These are phyloP conservation scores for Pythium myriotylum DNA, from an alignment of 352 stramenopile genomes.

Conservation along the genomic window DNA sequence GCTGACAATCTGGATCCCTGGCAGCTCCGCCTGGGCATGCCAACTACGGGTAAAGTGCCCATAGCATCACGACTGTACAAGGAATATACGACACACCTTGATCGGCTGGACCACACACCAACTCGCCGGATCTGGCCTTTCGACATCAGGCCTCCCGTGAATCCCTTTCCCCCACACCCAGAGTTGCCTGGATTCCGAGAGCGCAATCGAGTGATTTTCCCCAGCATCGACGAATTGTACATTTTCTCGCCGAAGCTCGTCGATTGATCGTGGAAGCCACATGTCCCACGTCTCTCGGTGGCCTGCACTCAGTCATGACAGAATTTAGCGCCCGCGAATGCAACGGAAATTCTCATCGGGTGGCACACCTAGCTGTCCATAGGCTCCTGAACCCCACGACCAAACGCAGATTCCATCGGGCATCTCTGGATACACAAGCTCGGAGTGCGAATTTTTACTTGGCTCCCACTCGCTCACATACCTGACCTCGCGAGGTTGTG, in stretches of 20 bases:
- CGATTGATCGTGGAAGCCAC: conserved; percentile 57
- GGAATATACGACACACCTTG: conserved; percentile 26
- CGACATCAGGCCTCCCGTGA: conserved; percentile 50
- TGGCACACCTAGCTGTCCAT: conserved; percentile 68
- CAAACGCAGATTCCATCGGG: conserved; percentile 59
- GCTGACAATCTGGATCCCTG: conserved; percentile 54
- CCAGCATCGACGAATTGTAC: conserved; percentile 69
- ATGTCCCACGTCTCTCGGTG: conserved; percentile 77
- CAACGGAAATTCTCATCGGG: too few relatives aligned
- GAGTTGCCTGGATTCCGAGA: conserved; percentile 60
- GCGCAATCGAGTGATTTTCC: conserved; percentile 67
- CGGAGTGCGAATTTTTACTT: too few relatives aligned
- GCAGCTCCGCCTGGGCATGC: conserved; percentile 44
- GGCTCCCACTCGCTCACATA: conserved; percentile 25
- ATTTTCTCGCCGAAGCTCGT: conserved; percentile 62
- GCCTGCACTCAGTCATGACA: conserved; percentile 34
- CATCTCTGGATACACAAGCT: conserved; percentile 41
- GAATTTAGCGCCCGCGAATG: too few relatives aligned
- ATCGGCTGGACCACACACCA: conserved; percentile 59
- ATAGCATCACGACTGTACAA: neutral
- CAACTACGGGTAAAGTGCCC: neutral
- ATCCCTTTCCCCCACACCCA: conserved; percentile 80
- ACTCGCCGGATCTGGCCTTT: conserved; percentile 44
- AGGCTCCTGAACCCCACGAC: conserved; percentile 66
- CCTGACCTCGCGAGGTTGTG: conserved; percentile 75